These are phyloP conservation scores for Diplodia mutila DNA, from an alignment of 2,329 filamentous ascomycete genomes.

Conservation along the genomic window DNA sequence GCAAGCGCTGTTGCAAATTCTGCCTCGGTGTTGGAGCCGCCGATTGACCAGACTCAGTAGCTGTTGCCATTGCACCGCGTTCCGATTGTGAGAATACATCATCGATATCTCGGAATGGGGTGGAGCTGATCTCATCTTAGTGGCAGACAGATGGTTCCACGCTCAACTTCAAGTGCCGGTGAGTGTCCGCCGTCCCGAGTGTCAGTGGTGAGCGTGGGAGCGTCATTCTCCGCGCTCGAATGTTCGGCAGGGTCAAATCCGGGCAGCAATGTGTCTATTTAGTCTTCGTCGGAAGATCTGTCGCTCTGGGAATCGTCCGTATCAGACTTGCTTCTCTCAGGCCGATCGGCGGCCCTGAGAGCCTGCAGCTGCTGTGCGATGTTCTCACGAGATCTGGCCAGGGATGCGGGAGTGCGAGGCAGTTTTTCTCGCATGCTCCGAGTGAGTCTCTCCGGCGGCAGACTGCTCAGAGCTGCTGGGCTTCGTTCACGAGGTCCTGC, in stretches of 20 bases:
- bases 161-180: no score
- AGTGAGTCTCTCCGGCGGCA: neutral
- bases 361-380: neutral
- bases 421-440: neutral
- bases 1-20: no score
- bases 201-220: neutral
- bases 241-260: neutral
- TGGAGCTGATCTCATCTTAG: no score
- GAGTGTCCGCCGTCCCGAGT: no score
- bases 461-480: neutral
- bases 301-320: neutral
- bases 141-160: no score
- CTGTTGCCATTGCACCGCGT: no score
- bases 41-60: no score
- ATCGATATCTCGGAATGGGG: no score
- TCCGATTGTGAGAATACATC: no score
- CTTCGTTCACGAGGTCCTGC: neutral
- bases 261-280: neutral
- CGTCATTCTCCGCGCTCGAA: neutral
- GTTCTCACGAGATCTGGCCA: neutral
- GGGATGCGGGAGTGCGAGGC: no score
- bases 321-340: neutral
- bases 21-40: no score
- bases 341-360: neutral
- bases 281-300: neutral